These are phyloP conservation scores for Nannizziopsis arthrosporioides DNA, from an alignment of 2,329 filamentous ascomycete species.

Conservation along the genomic window DNA sequence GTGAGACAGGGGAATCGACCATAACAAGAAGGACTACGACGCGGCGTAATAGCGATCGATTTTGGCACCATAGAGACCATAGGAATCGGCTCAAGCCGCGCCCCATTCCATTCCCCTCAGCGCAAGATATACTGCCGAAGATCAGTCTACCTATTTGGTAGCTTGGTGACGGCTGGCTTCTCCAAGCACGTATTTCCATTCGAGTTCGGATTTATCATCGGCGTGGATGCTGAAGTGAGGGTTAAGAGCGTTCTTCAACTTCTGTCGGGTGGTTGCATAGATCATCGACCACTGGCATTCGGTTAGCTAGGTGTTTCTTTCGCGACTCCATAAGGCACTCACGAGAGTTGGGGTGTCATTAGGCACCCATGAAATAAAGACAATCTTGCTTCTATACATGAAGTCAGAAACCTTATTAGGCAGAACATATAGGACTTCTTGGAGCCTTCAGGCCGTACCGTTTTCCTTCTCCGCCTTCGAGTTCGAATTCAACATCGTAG, in stretches of 20 bases:
- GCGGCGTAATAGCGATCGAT: constrained; percentile 1
- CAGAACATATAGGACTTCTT: background rate
- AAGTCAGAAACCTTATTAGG: background rate
- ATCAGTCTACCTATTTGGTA: constrained; percentile 7
- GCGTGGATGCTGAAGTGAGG: constrained; percentile 32
- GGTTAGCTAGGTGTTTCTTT: constrained; percentile 14
- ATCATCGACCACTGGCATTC: constrained; percentile 36
- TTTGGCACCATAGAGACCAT: background rate
- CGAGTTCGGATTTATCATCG: constrained; percentile 33
- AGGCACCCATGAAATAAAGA: constrained; percentile 41
- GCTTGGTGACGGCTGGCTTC: constrained; percentile 6
- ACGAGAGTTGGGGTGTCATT: constrained; percentile 31
- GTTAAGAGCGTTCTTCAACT: constrained; percentile 39
- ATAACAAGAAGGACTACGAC: background rate
- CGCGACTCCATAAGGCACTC: constrained; percentile 17
- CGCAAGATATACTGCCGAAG: background rate
- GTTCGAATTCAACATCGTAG: constrained; percentile 41
- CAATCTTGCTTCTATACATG: constrained; percentile 37
- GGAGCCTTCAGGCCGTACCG: constrained; percentile 27
- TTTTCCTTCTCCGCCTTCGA: constrained; percentile 38
- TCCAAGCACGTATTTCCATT: constrained; percentile 31
- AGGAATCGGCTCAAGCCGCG: no score
- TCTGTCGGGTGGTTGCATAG: constrained; percentile 40
- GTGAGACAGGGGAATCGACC: background rate
- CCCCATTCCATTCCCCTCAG: background rate